phyloP scores from a whole-genome alignment of 1,284 basidiomycete species.

The Apiotrichum veenhuisii region DNA sequence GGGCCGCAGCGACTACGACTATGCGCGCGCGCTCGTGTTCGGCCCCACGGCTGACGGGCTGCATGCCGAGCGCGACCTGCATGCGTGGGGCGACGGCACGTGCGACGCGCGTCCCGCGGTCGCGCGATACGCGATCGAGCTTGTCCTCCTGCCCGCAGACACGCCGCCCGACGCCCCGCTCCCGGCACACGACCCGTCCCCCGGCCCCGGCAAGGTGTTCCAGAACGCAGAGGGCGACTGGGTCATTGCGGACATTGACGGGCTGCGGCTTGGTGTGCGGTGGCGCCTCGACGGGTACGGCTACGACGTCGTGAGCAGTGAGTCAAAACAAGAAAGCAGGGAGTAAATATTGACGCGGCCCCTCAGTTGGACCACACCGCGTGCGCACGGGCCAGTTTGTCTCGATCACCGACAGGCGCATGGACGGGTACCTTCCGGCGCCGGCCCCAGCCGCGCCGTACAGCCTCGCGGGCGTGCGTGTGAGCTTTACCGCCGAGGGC shows the following conservation, averaged over 20 bases:
- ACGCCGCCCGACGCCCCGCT: slow-evolving; percentile 47
- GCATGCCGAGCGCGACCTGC: slow-evolving; percentile 25
- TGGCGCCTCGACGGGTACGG: slow-evolving; percentile 75
- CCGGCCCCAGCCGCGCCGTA: slow-evolving; percentile 26
- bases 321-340: slow-evolving; percentile 33
- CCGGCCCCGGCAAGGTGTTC: slow-evolving; percentile 62
- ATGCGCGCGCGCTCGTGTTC: slow-evolving; percentile 62
- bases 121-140: slow-evolving; percentile 66
- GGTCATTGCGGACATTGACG: slow-evolving; percentile 64
- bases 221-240: slow-evolving; percentile 58
- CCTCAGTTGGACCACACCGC: slow-evolving; percentile 78
- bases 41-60: slow-evolving; percentile 36
- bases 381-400: slow-evolving; percentile 75
- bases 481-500: background rate
- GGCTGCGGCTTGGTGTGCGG: slow-evolving; percentile 69
- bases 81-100: slow-evolving; percentile 65
- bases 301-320: slow-evolving; percentile 77
- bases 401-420: slow-evolving; percentile 64
- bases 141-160: slow-evolving; percentile 62
- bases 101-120: slow-evolving; percentile 63
- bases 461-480: slow-evolving; percentile 22
- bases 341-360: background rate
- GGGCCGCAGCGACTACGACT: slow-evolving; percentile 69
- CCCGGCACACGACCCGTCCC: slow-evolving; percentile 65
- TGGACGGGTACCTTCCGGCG: slow-evolving; percentile 54